Evolutionary conservation across 805 yeast species (phyloP), one percentile per base, ranked within the genome.

Genomic region (Kodamaea sagamina): DNA sequence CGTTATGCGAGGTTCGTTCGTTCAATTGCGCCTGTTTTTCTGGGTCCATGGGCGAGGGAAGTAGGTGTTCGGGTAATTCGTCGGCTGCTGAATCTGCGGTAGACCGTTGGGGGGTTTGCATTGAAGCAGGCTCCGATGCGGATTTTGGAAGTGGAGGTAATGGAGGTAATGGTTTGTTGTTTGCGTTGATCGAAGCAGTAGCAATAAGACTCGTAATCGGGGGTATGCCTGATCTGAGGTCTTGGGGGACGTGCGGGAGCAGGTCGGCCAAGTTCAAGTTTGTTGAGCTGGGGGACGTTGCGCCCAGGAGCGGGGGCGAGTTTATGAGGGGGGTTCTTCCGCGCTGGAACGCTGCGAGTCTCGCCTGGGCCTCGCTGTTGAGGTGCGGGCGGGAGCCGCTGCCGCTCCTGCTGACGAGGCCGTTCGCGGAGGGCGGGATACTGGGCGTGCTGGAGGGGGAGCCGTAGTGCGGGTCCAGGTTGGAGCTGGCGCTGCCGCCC

Each of bases 321-420:
- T 35, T 29, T 10, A 56, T 31, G 16, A 48, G 53, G 42, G 54
- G 61, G 11, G 62, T 47, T 52, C 97, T 77, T 56, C 84, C 81
- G 50, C 87, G 89, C 62, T 89, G 97, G 54, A 90, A 86, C 0
- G 96, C 96, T 61, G 86, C 67, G 27, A 90, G 75, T 49, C 93
- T 73, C 1, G 96, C 97, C 62, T 89, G 97, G 31, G 89, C 77
- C 49, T 86, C 92, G 8, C 93, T 83, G 35, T 48, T 50, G 3
- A 50, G 26, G 27, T 47, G 51, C 15, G 50, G 44, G 11, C 41
- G 41, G 34, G 32, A 24, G 9, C 32, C 22, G 8, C 39, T 18
- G 3, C 25, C 41, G 11, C 26, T 32, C n/a, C 41, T 36, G 27
- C 39, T 32, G 4, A 38, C 15, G 12, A 38, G 16, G 15, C 26